Percentiles rank a stretch among this genome's conserved stretches.
phyloP scores from a whole-genome alignment of 2,329 filamentous ascomycete species.

The Verticillium longisporum region DNA sequence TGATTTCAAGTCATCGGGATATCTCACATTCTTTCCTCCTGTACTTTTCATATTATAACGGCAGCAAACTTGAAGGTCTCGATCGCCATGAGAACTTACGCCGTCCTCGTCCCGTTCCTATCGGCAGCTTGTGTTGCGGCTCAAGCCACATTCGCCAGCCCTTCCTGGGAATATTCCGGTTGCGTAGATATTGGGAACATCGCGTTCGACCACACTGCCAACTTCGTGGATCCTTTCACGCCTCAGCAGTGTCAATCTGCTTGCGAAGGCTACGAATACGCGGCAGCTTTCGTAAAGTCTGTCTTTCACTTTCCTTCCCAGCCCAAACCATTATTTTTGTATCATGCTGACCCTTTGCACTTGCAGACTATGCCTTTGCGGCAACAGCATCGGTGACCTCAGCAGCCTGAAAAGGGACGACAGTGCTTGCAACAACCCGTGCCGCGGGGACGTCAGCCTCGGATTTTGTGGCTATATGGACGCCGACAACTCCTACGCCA shows the following conservation, averaged over 20 bases:
- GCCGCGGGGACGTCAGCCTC: not conserved
- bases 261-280: constrained; percentile 5
- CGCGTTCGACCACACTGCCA: constrained; percentile 4
- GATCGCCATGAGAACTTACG: not conserved
- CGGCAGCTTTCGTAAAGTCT: constrained; percentile 7
- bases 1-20: not conserved
- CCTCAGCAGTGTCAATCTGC: constrained; percentile 9
- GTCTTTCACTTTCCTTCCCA: not conserved
- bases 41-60: not conserved
- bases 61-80: not conserved
- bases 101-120: not conserved
- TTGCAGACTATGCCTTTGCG: constrained; percentile 7
- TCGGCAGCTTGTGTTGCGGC: constrained; percentile 3
- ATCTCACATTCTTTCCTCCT: not conserved
- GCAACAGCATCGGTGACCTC: constrained; percentile 3
- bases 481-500: constrained; percentile 2
- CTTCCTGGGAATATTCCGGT: constrained; percentile 8
- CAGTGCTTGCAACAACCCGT: constrained; percentile 1
- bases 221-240: constrained; percentile 4
- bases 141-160: constrained; percentile 3
- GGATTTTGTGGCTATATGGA: not conserved
- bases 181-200: constrained; percentile 6
- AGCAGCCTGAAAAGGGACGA: constrained; percentile 1
- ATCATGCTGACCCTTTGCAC: rapidly evolving
- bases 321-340: not conserved